Conservation (phyloP, 345 rosid genomes). For the Tarenaya hassleriana region DNA sequence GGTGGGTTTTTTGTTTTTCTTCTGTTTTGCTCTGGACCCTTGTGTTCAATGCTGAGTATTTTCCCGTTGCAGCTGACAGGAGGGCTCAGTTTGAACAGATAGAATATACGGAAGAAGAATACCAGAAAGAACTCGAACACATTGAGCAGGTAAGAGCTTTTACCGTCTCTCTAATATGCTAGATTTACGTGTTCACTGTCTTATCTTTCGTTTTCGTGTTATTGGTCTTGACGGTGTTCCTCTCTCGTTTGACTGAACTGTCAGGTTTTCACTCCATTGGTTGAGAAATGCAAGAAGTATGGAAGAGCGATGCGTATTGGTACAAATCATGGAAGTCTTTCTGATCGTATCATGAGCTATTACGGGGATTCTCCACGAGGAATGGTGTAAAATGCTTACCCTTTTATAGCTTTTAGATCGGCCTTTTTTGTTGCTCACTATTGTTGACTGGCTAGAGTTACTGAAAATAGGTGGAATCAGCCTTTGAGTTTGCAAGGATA, state of each 20-base stretch:
- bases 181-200: not conserved
- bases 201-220: constrained; percentile 3
- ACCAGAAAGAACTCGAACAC: constrained; percentile 90
- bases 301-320: constrained; percentile 99
- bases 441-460: constrained; percentile 25
- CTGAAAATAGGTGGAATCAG: constrained; percentile 82
- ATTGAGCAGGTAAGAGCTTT: constrained; percentile 63
- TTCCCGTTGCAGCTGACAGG: constrained; percentile 73
- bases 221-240: not conserved
- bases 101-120: constrained; percentile 92
- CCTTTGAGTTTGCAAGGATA: constrained; percentile 95
- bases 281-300: constrained; percentile 93
- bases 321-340: constrained; percentile 98
- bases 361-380: constrained; percentile 98
- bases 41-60: constrained; percentile 9
- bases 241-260: not conserved
- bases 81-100: constrained; percentile 85
- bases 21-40: constrained; percentile 12
- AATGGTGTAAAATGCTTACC: constrained; percentile 52
- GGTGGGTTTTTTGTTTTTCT: constrained; percentile 37
- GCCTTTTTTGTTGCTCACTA: constrained; percentile 17
- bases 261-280: constrained; percentile 91
- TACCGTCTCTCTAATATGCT: not conserved
- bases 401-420: constrained; percentile 12
- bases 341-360: constrained; percentile 98